Evolutionary conservation across 805 yeast species (phyloP), one percentile per base, ranked within the genome.

Genomic region (Brettanomyces sp.): DNA sequence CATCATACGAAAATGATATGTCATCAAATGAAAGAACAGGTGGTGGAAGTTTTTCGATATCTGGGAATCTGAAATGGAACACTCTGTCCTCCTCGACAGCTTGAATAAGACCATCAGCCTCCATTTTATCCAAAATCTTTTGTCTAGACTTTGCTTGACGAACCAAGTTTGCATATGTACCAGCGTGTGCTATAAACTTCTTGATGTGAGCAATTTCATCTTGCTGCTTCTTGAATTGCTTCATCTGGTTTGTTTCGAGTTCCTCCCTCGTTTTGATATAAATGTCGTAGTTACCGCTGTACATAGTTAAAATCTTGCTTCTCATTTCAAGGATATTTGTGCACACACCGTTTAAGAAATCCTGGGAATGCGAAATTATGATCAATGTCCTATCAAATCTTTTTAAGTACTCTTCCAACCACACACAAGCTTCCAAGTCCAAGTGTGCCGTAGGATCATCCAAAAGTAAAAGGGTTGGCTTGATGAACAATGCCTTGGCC

Each of bases 401-500:
- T 75, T 88, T 91, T 64, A 93, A 77, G 71, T 93, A 93, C 73
- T 90, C 98, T 76, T 93, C 99, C 68, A 93, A 77, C 99, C 99
- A 93, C 63, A 93, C 99, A 82, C 98, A 91, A 49, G 99, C 99
- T 70, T 90, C 97, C 66, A 93, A 77, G 74, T 93, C 99, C 79
- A 93, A 86, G 72, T 93, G 99, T 45, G 99, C 99, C 55, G 99
- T 93, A 60, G 99, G 99, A 69, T 93, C 99, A 74, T 93, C 99
- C 66, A 93, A 80, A 58, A 93, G 73, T 62, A 93, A 74, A 57
- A 93, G 72, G 44, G 98, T 90, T 63, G 99, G 99, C 75, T 93
- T 91, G 56, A 93, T 98, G 74, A 93, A 93, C 58, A 93, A 76
- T 30, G 99, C 99, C 71, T 93, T 93, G 50, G 96, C 96, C 52